Base-by-base conservation (phyloP, 495 filamentous ascomycete species). In the Penicillium roqueforti region DNA sequence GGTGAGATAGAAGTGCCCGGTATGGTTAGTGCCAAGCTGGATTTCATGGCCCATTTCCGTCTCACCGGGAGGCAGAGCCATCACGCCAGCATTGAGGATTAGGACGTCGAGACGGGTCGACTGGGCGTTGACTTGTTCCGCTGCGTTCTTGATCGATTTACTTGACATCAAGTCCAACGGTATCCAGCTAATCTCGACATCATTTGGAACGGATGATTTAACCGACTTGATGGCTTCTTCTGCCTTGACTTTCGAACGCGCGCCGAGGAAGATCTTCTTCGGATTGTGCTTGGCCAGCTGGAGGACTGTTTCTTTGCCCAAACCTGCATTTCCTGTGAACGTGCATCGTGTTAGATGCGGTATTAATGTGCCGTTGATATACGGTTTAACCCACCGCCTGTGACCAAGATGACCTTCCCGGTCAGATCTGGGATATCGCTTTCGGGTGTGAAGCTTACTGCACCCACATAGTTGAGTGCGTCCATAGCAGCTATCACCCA, bases 71-170 rank as follows among this genome's bases (percentile, higher is more conserved):
- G 71, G 69, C 31, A 77, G 42, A 25, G 74, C 70, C 85, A 88
- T 87, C 48, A 87, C 76, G 5, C 80, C 86, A 11, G 86, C 84
- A 43, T 74, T 74, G 26, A 71, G 85, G 65, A 88, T 81, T 3
- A 88, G 59, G 23, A 86, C 79, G 64, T 88, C 82, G 36, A 89
- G 74, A 32, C 80, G 68, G 39, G 75, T 57, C 31, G 82, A 80
- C 38, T 71, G 55, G 65, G 43, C 65, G 26, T 36, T 71, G 61
- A 71, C 83, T 74, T 45, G 61, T 51, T 68, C 63, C 19, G 76
- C 78, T 3, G 83, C 82, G 22, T 69, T 65, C n/a, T 78, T 69
- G 9, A 84, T 78, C 39, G 71, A 79, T 29, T 60, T 52, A 32
- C 68, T 62, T 6, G 76, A 79, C 51, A 65, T 53, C 34, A 83